phyloP scores from a whole-genome alignment of 495 filamentous ascomycete genomes.

The Hypoxylon intermedium region DNA sequence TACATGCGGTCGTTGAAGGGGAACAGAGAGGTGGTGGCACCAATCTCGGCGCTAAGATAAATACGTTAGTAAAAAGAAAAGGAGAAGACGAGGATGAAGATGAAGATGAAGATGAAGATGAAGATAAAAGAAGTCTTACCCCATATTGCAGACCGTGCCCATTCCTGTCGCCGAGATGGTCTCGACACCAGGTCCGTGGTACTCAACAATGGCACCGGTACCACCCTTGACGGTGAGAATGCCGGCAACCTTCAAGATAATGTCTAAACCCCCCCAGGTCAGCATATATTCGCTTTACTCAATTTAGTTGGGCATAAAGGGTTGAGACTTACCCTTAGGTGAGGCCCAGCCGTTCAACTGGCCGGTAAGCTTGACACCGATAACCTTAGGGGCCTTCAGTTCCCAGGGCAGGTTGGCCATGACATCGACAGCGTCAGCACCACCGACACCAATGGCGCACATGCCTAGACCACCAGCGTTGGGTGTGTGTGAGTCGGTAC shows the following conservation, averaged over 20 bases:
- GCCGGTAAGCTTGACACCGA: slow-evolving; percentile 94
- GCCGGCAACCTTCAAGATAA: slow-evolving; percentile 97
- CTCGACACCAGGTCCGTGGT: slow-evolving; percentile 85
- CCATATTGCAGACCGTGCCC: slow-evolving; percentile 85
- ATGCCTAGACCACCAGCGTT: slow-evolving; percentile 98
- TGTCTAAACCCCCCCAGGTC: too few species aligned
- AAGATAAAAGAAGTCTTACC: slow-evolving; percentile 41
- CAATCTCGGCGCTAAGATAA: slow-evolving; percentile 92
- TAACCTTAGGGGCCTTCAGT: slow-evolving; percentile 95
- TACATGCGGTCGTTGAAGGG: slow-evolving; percentile 98
- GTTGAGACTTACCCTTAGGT: slow-evolving; percentile 80
- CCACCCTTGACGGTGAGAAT: slow-evolving; percentile 98
- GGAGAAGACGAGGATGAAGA: too few species aligned
- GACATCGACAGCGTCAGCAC: slow-evolving; percentile 98
- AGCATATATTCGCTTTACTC: slow-evolving; percentile 12
- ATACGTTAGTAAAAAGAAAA: too few species aligned
- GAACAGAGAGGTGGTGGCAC: slow-evolving; percentile 97
- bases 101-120: neutral
- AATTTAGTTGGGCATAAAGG: too few species aligned
- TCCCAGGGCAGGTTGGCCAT: slow-evolving; percentile 99
- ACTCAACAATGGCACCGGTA: slow-evolving; percentile 96
- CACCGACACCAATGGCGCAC: slow-evolving; percentile 96
- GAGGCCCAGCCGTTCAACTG: slow-evolving; percentile 91
- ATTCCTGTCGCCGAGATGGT: slow-evolving; percentile 68
- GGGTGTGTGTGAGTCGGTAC: slow-evolving; percentile 98